Base-by-base conservation (phyloP, 1,284 basidiomycete genomes). In the Sanghuangporus baumii region DNA sequence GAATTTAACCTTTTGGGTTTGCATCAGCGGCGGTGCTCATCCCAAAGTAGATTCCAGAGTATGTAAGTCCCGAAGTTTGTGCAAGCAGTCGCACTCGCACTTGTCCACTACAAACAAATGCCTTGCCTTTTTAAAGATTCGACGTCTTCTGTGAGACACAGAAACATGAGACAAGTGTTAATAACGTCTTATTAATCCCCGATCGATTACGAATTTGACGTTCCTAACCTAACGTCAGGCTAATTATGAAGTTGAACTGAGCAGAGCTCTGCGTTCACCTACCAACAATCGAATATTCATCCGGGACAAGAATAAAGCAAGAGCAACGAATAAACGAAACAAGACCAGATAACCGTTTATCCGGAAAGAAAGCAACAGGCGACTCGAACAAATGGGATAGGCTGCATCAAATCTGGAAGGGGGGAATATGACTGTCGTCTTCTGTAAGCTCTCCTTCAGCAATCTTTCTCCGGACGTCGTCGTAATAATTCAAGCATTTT, bases 401-500 rank as follows among this genome's bases (percentile, higher is more conserved):
- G 2, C 9, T 20, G 14, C 14, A 48, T 20, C 18, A 59, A 23
- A 59, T 31, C n/a, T 8, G 20, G 57, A 59, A 59, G 1, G 41
- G 14, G 1, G 57, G 46, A 11, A 31, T 8, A 9, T 47, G 31
- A 6, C 16, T 34, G 26, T 43, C 41, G 20, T 59, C 31, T 16
- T 59, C 43, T 14, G 41, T 59, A n/a, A 59, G 23, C 18, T 59
- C 31, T n/a, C 46, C 57, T 6, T 47, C 46, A 16, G n/a, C 41
- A 26, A 59, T 23, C 11, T 51, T 47, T 18, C 37, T 47, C 16
- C n/a, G 57, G 12, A 59, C 26, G 6, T 31, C 31, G 41, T 59
- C 47, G 34, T 59, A 50, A 23, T 31, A 59, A n/a, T 59, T 20
- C 23, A 59, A 48, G 26, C 57, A 59, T 16, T 59, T 34, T 43